Evolutionary conservation across 805 yeast species (phyloP), one percentile per base, ranked within the genome.

Genomic region (Saccharomycopsis microspora): DNA sequence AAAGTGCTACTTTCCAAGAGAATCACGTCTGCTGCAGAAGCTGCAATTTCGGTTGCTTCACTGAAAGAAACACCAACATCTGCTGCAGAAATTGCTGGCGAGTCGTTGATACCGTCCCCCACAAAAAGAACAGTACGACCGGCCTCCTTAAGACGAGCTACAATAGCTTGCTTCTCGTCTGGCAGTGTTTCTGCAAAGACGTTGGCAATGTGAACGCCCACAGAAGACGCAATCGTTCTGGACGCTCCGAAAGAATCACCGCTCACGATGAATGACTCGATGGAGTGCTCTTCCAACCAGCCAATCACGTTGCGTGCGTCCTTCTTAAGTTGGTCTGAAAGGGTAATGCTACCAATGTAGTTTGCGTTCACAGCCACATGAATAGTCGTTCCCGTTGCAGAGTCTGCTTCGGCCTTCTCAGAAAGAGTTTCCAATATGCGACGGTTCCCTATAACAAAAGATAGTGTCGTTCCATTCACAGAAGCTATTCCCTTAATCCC

Each of bases 81-180:
- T 1, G 96, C 84, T 48, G 82, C 74, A 1, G 86, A 95, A 47
- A 93, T 71, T 0, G 97, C 97, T 0, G 98, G 97, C 0, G 97
- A 95, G 61, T 93, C 99, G 63, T 93, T 93, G 55, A 93, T 85
- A 51, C 99, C 99, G 65, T 93, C 99, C 37, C 99, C 99, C 28
- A 93, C 82, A 70, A 94, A 88, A 4, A 89, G 90, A 39, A 93
- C 82, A 8, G 11, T 19, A 2, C 9, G 9, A 9, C 41, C 41
- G 19, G 29, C 30, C 19, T 39, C 41, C 57, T 81, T 85, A 47
- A 86, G 65, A 43, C 71, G 69, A 39, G 66, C 64, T 28, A 93
- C 78, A 34, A 86, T 70, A 32, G 72, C 72, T 48, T 85, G 80
- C 64, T 93, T 93, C 46, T 82, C 83, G 10, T 72, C 67, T 0